phyloP scores from a whole-genome alignment of 352 stramenopile species.

The Pythium aquatile region DNA sequence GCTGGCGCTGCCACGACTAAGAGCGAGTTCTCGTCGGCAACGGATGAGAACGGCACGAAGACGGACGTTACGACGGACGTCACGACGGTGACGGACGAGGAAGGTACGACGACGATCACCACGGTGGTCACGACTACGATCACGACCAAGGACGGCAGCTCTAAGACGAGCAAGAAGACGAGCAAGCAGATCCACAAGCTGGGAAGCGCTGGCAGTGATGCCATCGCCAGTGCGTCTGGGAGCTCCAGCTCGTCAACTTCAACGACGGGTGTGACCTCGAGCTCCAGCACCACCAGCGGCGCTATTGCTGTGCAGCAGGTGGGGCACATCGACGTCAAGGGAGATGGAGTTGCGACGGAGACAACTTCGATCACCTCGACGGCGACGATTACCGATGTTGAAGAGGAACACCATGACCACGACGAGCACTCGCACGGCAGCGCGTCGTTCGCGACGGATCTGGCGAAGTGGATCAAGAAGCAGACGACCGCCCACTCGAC shows the following conservation, averaged over 20 bases:
- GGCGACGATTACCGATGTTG: neutral
- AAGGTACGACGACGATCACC: constrained; percentile 18
- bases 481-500: neutral
- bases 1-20: neutral
- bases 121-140: constrained; percentile 14
- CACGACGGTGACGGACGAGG: constrained; percentile 11
- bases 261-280: neutral
- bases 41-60: constrained; percentile 3
- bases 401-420: neutral
- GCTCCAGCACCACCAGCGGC: neutral
- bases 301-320: neutral
- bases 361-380: neutral
- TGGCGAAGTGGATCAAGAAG: constrained; percentile 1
- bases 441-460: neutral
- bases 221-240: neutral
- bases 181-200: constrained; percentile 3
- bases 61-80: constrained; percentile 9
- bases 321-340: neutral
- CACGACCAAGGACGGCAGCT: constrained; percentile 10
- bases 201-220: neutral
- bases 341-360: neutral
- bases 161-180: constrained; percentile 1
- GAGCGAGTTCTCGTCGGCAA: neutral
- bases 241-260: neutral
- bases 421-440: neutral